Evolutionary conservation across 805 yeast genomes (phyloP).

Genomic region (Metschnikowia corniflorae): DNA sequence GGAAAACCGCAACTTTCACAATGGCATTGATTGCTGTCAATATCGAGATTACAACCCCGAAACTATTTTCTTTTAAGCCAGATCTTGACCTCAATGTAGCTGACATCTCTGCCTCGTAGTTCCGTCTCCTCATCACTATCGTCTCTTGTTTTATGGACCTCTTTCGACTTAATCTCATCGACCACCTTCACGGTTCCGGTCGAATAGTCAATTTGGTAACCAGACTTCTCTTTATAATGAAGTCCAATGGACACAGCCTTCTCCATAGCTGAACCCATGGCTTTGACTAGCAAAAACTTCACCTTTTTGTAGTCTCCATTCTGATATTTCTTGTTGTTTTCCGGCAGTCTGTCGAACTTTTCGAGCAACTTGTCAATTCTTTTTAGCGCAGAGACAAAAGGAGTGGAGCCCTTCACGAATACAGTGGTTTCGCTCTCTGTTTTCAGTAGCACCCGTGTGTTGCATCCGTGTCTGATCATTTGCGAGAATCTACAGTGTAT

Average conservation of each 20-base stretch:
- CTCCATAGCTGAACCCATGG: conserved; percentile 69
- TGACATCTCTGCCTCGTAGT: conserved; percentile 43
- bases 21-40: too few species aligned
- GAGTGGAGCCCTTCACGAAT: conserved; percentile 61
- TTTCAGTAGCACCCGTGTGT: conserved; percentile 37
- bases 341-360: conserved; percentile 32
- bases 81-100: conserved; percentile 46
- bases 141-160: conserved; percentile 15
- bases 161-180: conserved; percentile 52
- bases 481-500: too few species aligned
- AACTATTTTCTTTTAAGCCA: conserved; percentile 25
- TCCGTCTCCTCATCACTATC: conserved; percentile 30
- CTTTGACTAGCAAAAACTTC: conserved; percentile 53
- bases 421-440: conserved; percentile 47
- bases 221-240: conserved; percentile 50
- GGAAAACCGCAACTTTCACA: too few species aligned
- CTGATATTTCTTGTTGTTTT: conserved; percentile 23
- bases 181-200: conserved; percentile 68
- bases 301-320: conserved; percentile 37
- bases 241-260: conserved; percentile 61
- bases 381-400: conserved; percentile 70
- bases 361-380: conserved; percentile 52
- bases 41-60: too few species aligned
- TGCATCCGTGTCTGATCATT: conserved; percentile 50
- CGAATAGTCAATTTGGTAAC: conserved; percentile 51